Evolutionary conservation across 2,329 filamentous ascomycete species (phyloP), one percentile per base, ranked within the genome.

Genomic region (Fonsecaea pedrosoi): DNA sequence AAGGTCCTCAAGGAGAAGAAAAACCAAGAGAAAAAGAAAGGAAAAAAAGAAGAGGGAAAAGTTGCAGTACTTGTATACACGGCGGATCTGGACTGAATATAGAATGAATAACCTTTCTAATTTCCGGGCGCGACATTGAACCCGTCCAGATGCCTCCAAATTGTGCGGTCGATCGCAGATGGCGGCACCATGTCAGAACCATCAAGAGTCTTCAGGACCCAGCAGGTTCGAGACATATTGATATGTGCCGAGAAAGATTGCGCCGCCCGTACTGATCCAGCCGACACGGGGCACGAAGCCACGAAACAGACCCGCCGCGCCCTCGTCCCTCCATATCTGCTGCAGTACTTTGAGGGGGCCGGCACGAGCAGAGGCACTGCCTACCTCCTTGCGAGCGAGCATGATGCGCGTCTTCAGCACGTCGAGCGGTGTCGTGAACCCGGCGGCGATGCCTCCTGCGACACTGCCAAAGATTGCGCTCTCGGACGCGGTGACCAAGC

Each of bases 401-500:
- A 99, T 99, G 79, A 98, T 90, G 70, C 95, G 84, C 71, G 95
- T 99, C 87, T 99, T 99, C 72, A 99, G 83, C 69, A 99, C 95
- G 80, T 99, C 95, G 69, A 99, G 81, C 45, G 95, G 95, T 60
- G 95, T 99, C 30, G 95, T 99, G 66, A 94, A 77, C 0, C 87
- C 94, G 0, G 95, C 95, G 0, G 95, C 93, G 45, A 97, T 84
- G 0, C 90, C 93, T 0, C 95, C 95, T 0, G 92, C 89, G 40
- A 93, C 75, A 73, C 90, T 94, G 0, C 95, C 95, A 78, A 95
- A 94, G 50, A 95, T 73, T 0, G 90, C 95, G 72, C 92, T 95
- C 80, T 97, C 93, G 1, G 85, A 80, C 0, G 91, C 93, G 15
- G 88, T 85, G 1, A 95, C 82, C 38, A 83, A 78, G 0, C 73